Evolutionary conservation across 768 basidiomycete species (phyloP).

Genomic region (Ramaria rubella): DNA sequence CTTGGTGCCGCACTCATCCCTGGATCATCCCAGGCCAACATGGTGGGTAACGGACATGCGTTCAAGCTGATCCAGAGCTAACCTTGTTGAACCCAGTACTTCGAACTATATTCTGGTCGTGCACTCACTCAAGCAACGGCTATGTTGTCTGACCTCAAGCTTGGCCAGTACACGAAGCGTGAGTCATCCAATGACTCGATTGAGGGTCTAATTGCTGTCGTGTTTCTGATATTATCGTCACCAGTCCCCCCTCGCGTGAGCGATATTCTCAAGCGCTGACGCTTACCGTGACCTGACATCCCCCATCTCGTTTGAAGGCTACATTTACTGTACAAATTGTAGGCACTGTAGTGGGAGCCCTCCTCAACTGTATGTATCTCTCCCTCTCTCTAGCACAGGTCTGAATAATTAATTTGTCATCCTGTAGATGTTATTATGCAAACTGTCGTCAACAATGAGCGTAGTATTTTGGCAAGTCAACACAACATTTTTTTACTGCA

Average conservation of each 20-base stretch:
- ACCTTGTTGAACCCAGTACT: not conserved
- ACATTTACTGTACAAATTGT: conserved; percentile 8
- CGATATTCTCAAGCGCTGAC: too few relatives aligned
- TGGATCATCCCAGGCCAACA: conserved; percentile 9
- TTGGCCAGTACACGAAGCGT: conserved; percentile 9
- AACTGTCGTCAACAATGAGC: conserved; percentile 8
- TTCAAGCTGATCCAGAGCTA: not conserved
- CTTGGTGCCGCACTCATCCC: conserved; percentile 6
- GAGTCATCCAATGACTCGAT: not conserved
- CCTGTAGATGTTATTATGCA: conserved; percentile 5
- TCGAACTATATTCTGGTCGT: conserved; percentile 1
- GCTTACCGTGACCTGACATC: too few relatives aligned
- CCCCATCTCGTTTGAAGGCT: not conserved
- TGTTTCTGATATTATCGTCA: not conserved
- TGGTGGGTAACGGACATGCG: not conserved
- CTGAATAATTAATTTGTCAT: not conserved
- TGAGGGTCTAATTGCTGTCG: not conserved
- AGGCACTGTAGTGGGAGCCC: conserved; percentile 5
- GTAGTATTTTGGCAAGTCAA: not conserved
- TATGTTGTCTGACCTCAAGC: conserved; percentile 8
- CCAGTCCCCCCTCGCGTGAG: conserved; percentile 6
- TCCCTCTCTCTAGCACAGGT: not conserved
- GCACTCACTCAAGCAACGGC: conserved; percentile 1
- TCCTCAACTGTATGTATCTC: conserved; percentile 1
- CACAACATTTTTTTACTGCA: not conserved